Conservation (phyloP, 1,284 basidiomycete genomes). For the Uromyces viciae-fabae region DNA sequence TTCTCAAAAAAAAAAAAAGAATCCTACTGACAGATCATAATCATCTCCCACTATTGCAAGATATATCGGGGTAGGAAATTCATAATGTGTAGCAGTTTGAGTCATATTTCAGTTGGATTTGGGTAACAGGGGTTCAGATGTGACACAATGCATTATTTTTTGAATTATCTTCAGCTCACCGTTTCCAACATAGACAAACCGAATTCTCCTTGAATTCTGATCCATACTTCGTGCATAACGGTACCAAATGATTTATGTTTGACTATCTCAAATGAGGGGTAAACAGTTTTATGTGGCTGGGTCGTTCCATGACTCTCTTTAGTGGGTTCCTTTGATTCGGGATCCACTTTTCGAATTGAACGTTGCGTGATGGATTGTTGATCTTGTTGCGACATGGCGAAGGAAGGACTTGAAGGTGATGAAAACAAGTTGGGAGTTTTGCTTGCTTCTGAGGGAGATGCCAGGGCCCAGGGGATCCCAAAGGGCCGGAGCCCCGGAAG, state of each 20-base stretch:
- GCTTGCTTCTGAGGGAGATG: too few species aligned
- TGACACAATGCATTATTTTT: neutral
- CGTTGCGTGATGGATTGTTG: too few species aligned
- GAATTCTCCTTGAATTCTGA: constrained; percentile 43
- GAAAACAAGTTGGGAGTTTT: too few species aligned
- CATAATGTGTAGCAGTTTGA: neutral
- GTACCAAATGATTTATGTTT: constrained; percentile 43
- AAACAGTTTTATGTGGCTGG: neutral
- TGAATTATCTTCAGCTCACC: constrained; percentile 3
- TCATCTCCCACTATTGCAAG: constrained; percentile 33
- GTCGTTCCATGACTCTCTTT: neutral
- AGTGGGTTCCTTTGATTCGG: too few species aligned
- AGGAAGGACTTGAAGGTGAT: too few species aligned
- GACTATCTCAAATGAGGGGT: constrained; percentile 39
- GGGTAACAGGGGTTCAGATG: neutral
- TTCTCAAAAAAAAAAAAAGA: neutral
- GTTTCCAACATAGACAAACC: constrained; percentile 44
- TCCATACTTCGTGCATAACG: constrained; percentile 40
- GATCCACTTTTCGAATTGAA: too few species aligned
- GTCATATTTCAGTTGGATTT: neutral
- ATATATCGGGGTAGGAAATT: neutral
- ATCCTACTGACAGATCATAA: constrained; percentile 33
- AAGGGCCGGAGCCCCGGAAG: too few species aligned
- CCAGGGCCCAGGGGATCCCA: too few species aligned
- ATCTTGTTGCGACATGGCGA: too few species aligned